Conservation (phyloP, 805 yeast genomes). For the Candida stauntonica region DNA sequence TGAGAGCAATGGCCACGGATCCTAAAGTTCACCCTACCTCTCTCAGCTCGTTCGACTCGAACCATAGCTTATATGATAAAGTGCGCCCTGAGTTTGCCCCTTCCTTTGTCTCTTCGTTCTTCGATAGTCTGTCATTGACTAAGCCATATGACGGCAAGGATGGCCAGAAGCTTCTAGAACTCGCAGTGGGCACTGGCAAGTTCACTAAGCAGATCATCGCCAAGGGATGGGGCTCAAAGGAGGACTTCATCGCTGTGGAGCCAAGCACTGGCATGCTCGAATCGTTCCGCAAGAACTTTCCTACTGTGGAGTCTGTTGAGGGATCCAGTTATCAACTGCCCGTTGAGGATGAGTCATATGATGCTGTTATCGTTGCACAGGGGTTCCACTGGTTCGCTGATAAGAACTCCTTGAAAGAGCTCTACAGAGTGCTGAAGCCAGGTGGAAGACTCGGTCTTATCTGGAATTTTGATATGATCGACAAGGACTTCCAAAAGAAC, state of each 20-base stretch:
- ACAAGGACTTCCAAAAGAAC: constrained; percentile 12
- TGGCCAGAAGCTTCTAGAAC: constrained; percentile 36
- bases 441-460: constrained; percentile 48
- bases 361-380: constrained; percentile 52
- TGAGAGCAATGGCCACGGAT: not conserved
- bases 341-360: constrained; percentile 38
- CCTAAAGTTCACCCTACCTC: constrained; percentile 33
- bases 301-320: constrained; percentile 32
- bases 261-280: constrained; percentile 56
- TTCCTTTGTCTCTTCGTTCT: constrained; percentile 39
- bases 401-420: constrained; percentile 41
- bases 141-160: constrained; percentile 9
- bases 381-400: constrained; percentile 70
- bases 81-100: constrained; percentile 48
- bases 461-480: constrained; percentile 50
- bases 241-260: constrained; percentile 43
- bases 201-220: constrained; percentile 44
- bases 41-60: constrained; percentile 44
- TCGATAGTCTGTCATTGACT: constrained; percentile 34
- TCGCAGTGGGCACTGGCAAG: constrained; percentile 65
- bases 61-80: constrained; percentile 47
- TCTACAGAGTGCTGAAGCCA: constrained; percentile 46
- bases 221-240: constrained; percentile 32
- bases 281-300: constrained; percentile 43
- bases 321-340: constrained; percentile 49